Percentiles rank a stretch among this genome's conserved stretches.
Conservation (phyloP, 495 filamentous ascomycete species). For the Penicillium dipodomyicola region DNA sequence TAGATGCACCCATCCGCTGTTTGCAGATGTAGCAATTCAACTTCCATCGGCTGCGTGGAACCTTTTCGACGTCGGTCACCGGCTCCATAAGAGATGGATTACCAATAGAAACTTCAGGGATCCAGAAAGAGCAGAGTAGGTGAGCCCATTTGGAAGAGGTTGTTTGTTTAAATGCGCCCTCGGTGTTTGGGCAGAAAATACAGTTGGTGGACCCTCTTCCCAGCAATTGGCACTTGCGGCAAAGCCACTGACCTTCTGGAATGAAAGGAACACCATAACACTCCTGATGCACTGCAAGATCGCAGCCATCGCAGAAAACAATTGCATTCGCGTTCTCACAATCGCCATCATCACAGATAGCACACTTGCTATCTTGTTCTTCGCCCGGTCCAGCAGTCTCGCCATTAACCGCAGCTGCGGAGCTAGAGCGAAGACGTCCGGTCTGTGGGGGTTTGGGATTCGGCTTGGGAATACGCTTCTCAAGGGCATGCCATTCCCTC, state of each 20-base stretch:
- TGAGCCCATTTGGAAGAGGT: slow-evolving; percentile 95
- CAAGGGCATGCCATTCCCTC: slow-evolving; percentile 95
- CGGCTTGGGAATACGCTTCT: slow-evolving; percentile 93
- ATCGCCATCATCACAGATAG: slow-evolving; percentile 96
- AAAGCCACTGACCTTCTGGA: slow-evolving; percentile 97
- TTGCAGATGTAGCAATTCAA: slow-evolving; percentile 95
- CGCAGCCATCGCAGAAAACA: slow-evolving; percentile 98
- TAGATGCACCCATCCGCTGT: slow-evolving; percentile 96
- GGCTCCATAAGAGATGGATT: slow-evolving; percentile 98
- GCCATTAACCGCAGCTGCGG: slow-evolving; percentile 86
- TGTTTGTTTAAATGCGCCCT: slow-evolving; percentile 98
- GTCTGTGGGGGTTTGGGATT: slow-evolving; percentile 94
- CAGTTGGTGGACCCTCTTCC: slow-evolving; percentile 91
- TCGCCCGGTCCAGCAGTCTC: slow-evolving; percentile 78
- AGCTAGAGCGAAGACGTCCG: slow-evolving; percentile 84
- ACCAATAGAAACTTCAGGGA: slow-evolving; percentile 92
- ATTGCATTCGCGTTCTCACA: slow-evolving; percentile 99
- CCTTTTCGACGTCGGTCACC: slow-evolving; percentile 95
- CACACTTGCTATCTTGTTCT: slow-evolving; percentile 96
- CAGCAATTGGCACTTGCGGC: slow-evolving; percentile 93
- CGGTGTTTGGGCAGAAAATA: slow-evolving; percentile 96
- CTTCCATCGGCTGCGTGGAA: slow-evolving; percentile 90
- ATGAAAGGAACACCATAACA: slow-evolving; percentile 99
- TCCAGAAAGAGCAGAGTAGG: slow-evolving; percentile 96
- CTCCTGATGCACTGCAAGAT: slow-evolving; percentile 96